Evolutionary conservation across 768 basidiomycete species (phyloP).

Genomic region (Trametes punicea): DNA sequence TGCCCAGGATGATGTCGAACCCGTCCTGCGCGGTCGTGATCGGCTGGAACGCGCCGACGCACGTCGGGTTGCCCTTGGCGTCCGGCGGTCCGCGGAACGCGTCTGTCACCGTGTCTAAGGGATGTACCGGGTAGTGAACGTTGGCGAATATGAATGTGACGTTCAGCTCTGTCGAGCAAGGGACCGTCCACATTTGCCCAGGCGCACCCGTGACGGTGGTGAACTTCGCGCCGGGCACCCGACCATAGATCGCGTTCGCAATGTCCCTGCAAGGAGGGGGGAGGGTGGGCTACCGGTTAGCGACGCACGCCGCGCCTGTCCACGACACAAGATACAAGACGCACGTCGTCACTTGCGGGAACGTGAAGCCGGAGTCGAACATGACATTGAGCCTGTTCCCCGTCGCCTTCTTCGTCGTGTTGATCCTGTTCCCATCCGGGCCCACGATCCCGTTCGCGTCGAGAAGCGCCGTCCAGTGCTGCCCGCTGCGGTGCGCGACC

Average conservation of each 20-base stretch:
- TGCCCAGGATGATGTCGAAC: constrained; percentile 36
- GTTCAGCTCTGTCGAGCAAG: constrained; percentile 33
- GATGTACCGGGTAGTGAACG: constrained; percentile 31
- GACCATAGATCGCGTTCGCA: constrained; percentile 34
- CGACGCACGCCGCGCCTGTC: not conserved
- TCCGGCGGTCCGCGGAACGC: constrained; percentile 22
- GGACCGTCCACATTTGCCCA: constrained; percentile 31
- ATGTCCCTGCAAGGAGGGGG: constrained; percentile 27
- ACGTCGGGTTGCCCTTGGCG: constrained; percentile 28
- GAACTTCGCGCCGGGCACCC: constrained; percentile 31
- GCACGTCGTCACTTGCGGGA: constrained; percentile 32
- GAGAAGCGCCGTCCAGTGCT: constrained; percentile 33
- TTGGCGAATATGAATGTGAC: constrained; percentile 31
- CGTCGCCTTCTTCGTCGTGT: constrained; percentile 36
- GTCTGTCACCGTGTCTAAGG: constrained; percentile 30
- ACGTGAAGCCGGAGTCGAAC: constrained; percentile 32
- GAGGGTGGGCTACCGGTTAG: not conserved
- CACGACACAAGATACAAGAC: not conserved
- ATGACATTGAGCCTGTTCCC: constrained; percentile 28
- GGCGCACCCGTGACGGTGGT: constrained; percentile 16
- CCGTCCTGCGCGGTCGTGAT: constrained; percentile 20
- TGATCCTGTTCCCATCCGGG: constrained; percentile 33
- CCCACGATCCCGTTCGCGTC: constrained; percentile 33
- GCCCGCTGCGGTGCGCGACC: constrained; percentile 25
- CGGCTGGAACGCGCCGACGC: constrained; percentile 37